Evolutionary conservation across 352 stramenopile species (phyloP).

Genomic region (Globisporangium carolinianum): DNA sequence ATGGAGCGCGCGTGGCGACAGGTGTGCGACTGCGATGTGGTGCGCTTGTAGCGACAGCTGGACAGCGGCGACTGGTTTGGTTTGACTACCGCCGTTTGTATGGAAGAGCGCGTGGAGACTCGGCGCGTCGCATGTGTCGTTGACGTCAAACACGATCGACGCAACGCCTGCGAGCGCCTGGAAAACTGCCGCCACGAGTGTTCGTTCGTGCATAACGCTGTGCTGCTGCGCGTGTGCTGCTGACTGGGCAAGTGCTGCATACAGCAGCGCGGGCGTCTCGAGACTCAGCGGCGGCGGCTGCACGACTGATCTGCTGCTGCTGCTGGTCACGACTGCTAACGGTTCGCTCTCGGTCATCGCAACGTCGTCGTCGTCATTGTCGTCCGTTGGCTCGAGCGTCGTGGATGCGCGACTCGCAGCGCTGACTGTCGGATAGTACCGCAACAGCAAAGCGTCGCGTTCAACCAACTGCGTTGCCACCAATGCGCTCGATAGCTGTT

Average conservation of each 20-base stretch:
- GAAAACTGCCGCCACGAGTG: slow-evolving; percentile 43
- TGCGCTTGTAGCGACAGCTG: slow-evolving; percentile 5
- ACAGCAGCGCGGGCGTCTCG: not conserved
- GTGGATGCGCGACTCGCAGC: not conserved
- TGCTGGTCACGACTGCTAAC: not conserved
- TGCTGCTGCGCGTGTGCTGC: not conserved
- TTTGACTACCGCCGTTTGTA: not conserved
- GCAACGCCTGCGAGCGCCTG: slow-evolving; percentile 45
- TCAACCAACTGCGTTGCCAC: slow-evolving; percentile 1
- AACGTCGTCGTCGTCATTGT: no score
- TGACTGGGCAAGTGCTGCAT: not conserved
- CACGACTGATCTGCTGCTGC: not conserved
- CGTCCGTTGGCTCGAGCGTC: slow-evolving; percentile 7
- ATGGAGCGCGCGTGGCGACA: slow-evolving; percentile 37
- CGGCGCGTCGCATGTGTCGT: not conserved
- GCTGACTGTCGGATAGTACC: slow-evolving; percentile 27
- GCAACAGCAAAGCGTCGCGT: slow-evolving; percentile 31
- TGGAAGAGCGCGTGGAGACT: slow-evolving; percentile 18
- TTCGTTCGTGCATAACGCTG: slow-evolving; percentile 42
- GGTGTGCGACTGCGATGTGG: slow-evolving; percentile 24
- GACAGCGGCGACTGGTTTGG: slow-evolving; percentile 11
- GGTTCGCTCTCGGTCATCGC: no score
- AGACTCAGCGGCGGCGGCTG: not conserved
- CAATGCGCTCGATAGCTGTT: no score
- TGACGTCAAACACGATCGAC: slow-evolving; percentile 42